A percentile compares a stretch with the other conserved stretches of the same genome.
Conservation (phyloP, 495 filamentous ascomycete species). For the Arthonia radiata region DNA sequence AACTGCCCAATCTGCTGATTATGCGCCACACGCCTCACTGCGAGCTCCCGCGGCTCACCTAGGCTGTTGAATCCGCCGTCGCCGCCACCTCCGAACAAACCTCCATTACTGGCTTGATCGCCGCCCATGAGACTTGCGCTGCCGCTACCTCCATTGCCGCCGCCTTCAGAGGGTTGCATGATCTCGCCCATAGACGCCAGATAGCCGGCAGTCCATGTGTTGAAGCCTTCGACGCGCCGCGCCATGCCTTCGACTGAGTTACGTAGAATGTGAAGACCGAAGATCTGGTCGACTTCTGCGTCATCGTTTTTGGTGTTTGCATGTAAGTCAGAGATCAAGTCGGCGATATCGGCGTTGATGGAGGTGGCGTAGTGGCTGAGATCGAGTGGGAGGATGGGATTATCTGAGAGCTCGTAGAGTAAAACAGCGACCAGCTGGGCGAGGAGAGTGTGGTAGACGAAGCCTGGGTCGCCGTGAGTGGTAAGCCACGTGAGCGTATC, state of each 20-base stretch:
- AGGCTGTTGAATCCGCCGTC: conserved; percentile 46
- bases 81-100: conserved; percentile 32
- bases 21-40: conserved; percentile 35
- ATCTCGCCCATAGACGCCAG: too few species aligned
- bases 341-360: conserved; percentile 32
- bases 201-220: too few species aligned
- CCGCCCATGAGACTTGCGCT: conserved; percentile 39
- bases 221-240: too few species aligned
- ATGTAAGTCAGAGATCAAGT: conserved; percentile 45
- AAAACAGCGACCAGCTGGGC: conserved; percentile 60
- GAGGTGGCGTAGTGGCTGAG: conserved; percentile 46
- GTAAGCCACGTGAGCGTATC: conserved; percentile 79
- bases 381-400: conserved; percentile 61
- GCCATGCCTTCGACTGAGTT: too few species aligned
- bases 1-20: conserved; percentile 54
- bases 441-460: conserved; percentile 55
- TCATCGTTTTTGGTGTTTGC: conserved; percentile 27
- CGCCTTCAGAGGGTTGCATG: conserved; percentile 30
- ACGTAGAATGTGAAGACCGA: conserved; percentile 22
- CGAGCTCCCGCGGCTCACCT: too few species aligned
- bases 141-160: conserved; percentile 32
- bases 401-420: conserved; percentile 64
- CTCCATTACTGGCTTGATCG: conserved; percentile 54
- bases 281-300: conserved; percentile 15
- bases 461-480: conserved; percentile 51